Conservation (phyloP, 2,329 filamentous ascomycete species). For the Aspergillus awamori region DNA sequence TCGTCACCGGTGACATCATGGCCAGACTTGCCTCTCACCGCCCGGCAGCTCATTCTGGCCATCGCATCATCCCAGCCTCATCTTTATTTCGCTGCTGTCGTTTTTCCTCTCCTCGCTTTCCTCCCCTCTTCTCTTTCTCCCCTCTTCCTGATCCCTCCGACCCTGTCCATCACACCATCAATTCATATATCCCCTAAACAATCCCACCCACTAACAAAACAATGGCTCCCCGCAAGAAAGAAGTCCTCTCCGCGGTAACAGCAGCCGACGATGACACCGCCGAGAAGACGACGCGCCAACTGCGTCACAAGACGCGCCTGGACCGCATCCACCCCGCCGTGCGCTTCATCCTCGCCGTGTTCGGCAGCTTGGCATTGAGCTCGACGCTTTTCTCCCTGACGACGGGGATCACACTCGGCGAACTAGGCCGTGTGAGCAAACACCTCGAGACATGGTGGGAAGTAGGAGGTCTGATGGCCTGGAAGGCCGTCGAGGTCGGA, state of each 20-base stretch:
- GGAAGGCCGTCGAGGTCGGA: slow-evolving; percentile 67
- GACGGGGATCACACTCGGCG: slow-evolving; percentile 62
- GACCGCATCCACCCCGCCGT: slow-evolving; percentile 34
- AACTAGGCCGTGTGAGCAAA: slow-evolving; percentile 69
- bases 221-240: slow-evolving; percentile 30
- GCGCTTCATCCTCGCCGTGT: slow-evolving; percentile 52
- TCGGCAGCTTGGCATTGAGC: slow-evolving; percentile 63
- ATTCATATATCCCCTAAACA: background rate
- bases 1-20: slow-evolving; percentile 39
- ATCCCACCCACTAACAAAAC: background rate
- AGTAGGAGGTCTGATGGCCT: slow-evolving; percentile 57
- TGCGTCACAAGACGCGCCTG: slow-evolving; percentile 22
- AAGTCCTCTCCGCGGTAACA: slow-evolving; percentile 18
- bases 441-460: slow-evolving; percentile 65
- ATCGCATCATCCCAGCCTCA: slow-evolving; percentile 13
- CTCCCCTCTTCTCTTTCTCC: background rate
- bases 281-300: slow-evolving; percentile 7
- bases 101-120: background rate
- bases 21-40: slow-evolving; percentile 30
- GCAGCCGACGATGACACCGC: slow-evolving; percentile 16
- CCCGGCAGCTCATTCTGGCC: slow-evolving; percentile 22
- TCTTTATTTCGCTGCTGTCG: background rate
- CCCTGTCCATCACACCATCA: background rate
- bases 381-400: slow-evolving; percentile 66
- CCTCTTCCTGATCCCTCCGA: slow-evolving; percentile 3